Evolutionary conservation across 441 rosid genomes (phyloP).

Genomic region (Daphne laureola): DNA sequence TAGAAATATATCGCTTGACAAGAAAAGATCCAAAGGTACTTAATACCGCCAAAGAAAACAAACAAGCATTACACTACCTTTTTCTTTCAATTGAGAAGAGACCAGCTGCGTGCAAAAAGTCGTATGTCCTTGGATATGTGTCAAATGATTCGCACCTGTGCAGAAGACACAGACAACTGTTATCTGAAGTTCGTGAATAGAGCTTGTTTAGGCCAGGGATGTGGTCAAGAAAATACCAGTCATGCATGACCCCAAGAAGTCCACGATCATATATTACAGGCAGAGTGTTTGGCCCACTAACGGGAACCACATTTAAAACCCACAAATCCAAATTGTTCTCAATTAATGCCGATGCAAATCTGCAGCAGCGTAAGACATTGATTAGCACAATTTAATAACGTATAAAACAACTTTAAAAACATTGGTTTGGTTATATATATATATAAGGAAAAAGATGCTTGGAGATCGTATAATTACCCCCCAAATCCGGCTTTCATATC

Average conservation of each 20-base stretch:
- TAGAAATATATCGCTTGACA: not conserved
- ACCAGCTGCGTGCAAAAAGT: conserved; percentile 75
- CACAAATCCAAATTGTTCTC: conserved; percentile 71
- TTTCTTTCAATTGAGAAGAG: conserved; percentile 84
- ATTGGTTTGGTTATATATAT: not conserved
- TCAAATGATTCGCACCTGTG: conserved; percentile 96
- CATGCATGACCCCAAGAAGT: conserved; percentile 90
- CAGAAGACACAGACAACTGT: conserved; percentile 12
- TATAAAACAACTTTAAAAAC: conserved; percentile 11
- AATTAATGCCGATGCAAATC: conserved; percentile 86
- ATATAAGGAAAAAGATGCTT: conserved; percentile 7
- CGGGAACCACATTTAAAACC: conserved; percentile 92
- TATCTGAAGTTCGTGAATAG: not conserved
- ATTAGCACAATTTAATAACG: conserved; percentile 3
- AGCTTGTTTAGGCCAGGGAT: too few species aligned
- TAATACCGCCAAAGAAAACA: conserved; percentile 13
- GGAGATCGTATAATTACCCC: conserved; percentile 41
- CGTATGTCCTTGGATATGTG: conserved; percentile 95
- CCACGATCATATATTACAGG: conserved; percentile 98
- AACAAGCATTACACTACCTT: conserved; percentile 35
- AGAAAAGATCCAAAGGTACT: not conserved
- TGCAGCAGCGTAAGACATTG: conserved; percentile 20
- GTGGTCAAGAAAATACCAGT: conserved; percentile 53
- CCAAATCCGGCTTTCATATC: conserved; percentile 99
- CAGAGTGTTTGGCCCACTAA: conserved; percentile 84